Percentiles rank a stretch among this genome's conserved stretches.
These are phyloP conservation scores for Phaeosphaeriaceae sp. DNA, from an alignment of 2,329 filamentous ascomycete species.

Conservation along the genomic window DNA sequence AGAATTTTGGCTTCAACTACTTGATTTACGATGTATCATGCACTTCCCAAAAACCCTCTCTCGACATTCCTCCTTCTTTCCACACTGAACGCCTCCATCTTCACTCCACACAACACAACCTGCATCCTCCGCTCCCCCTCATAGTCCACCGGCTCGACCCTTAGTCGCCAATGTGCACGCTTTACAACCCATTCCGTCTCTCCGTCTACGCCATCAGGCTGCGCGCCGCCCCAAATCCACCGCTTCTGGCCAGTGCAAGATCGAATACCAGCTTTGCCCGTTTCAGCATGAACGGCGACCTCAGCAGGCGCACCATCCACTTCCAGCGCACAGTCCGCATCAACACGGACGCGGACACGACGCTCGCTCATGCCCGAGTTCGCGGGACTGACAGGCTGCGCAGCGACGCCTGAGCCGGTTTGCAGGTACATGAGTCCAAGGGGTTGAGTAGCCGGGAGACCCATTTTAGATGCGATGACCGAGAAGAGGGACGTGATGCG, in stretches of 20 bases:
- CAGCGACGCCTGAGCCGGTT: constrained; percentile 63
- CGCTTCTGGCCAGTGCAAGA: neutral
- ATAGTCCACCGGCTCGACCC: constrained; percentile 61
- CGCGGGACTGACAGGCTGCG: constrained; percentile 69
- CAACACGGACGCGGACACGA: constrained; percentile 58
- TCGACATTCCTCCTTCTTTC: constrained; percentile 71
- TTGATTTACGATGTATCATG: too few relatives aligned
- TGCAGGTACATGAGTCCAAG: constrained; percentile 72
- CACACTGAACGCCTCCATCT: constrained; percentile 73
- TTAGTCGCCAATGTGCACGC: constrained; percentile 51
- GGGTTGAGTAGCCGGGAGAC: constrained; percentile 65
- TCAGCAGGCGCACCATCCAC: constrained; percentile 32
- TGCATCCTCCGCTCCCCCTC: constrained; percentile 63
- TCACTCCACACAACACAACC: constrained; percentile 77
- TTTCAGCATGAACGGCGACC: constrained; percentile 18
- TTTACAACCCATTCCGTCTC: constrained; percentile 46
- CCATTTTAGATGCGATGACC: constrained; percentile 82
- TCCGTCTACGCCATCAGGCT: constrained; percentile 6
- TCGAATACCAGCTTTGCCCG: constrained; percentile 22
- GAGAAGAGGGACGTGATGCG: constrained; percentile 77
- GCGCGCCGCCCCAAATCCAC: constrained; percentile 25
- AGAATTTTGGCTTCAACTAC: too few relatives aligned
- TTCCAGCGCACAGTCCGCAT: constrained; percentile 30
- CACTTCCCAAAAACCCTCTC: constrained; percentile 65
- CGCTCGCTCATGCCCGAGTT: constrained; percentile 75